Evolutionary conservation across 192 early-diverging fungal genomes (phyloP).

Genomic region (Coemansia sp.): DNA sequence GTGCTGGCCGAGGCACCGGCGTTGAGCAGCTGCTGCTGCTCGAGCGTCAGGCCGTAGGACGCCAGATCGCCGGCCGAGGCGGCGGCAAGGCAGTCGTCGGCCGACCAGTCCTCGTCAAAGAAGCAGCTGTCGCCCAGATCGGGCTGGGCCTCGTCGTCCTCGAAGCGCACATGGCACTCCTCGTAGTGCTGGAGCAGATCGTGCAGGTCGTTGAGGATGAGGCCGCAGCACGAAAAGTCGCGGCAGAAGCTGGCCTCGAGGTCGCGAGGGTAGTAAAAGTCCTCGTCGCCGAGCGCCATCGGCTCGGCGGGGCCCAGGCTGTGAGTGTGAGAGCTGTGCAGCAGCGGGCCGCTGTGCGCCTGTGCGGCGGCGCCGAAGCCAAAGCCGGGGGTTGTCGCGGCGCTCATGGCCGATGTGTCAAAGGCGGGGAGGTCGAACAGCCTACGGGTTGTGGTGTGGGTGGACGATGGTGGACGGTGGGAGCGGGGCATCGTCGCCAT

Average conservation of each 20-base stretch:
- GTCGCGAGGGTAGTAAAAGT: constrained; percentile 60
- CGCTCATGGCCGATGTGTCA: constrained; percentile 6
- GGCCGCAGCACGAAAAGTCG: constrained; percentile 94
- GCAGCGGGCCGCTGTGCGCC: background rate
- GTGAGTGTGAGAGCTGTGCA: constrained; percentile 8
- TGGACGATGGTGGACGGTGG: background rate
- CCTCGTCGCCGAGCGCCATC: constrained; percentile 33
- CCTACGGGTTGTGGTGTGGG: constrained; percentile 23
- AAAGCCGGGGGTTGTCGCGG: too few species aligned
- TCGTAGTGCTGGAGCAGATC: constrained; percentile 96
- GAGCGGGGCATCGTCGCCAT: constrained; percentile 6
- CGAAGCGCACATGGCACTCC: constrained; percentile 87
- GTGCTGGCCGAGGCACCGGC: constrained; percentile 24
- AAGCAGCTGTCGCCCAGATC: constrained; percentile 44
- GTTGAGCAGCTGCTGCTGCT: constrained; percentile 44
- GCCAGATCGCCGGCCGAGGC: constrained; percentile 24
- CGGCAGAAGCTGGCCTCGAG: constrained; percentile 90
- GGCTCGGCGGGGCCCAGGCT: constrained; percentile 19
- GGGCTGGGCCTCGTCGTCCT: constrained; percentile 69
- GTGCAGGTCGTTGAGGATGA: constrained; percentile 83
- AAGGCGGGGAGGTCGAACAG: constrained; percentile 36
- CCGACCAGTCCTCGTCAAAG: constrained; percentile 51
- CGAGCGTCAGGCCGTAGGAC: constrained; percentile 37
- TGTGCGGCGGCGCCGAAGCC: constrained; percentile 10
- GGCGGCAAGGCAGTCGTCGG: constrained; percentile 24